These are phyloP conservation scores for Suhomyces panamericanus DNA, from an alignment of 1,139 yeast genomes.

Conservation along the genomic window DNA sequence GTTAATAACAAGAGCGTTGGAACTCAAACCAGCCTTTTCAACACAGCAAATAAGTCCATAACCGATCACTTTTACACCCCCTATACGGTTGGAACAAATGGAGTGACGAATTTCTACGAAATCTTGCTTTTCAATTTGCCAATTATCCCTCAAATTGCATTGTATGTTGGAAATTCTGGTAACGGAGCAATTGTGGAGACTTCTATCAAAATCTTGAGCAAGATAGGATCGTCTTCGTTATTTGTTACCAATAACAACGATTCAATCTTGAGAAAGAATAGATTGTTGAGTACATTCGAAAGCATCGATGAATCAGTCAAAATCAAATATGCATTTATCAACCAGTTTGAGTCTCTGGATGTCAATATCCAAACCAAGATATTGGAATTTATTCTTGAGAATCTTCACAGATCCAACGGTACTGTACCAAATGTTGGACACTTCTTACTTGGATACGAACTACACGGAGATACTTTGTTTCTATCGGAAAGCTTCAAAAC, in stretches of 20 bases:
- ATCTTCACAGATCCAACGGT: conserved; percentile 42
- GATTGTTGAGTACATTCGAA: conserved; percentile 70
- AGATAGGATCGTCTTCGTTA: conserved; percentile 50
- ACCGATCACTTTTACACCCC: conserved; percentile 56
- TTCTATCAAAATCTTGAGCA: conserved; percentile 55
- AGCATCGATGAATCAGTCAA: conserved; percentile 71
- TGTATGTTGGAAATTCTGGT: conserved; percentile 64
- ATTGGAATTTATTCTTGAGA: conserved; percentile 56
- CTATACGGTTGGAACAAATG: conserved; percentile 57
- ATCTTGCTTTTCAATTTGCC: conserved; percentile 68
- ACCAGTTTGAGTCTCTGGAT: conserved; percentile 56
- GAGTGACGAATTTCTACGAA: conserved; percentile 65
- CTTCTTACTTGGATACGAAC: conserved; percentile 68
- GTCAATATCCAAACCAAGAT: conserved; percentile 54
- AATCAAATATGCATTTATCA: conserved; percentile 70
- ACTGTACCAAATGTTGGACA: conserved; percentile 62
- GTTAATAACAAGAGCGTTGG: conserved; percentile 1
- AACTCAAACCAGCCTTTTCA: conserved; percentile 7
- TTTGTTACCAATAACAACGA: conserved; percentile 43
- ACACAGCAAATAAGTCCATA: conserved; percentile 29
- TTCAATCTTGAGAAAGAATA: conserved; percentile 51
- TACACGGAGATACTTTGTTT: conserved; percentile 34
- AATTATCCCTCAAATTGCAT: conserved; percentile 65
- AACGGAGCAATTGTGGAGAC: conserved; percentile 45
- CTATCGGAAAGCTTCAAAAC: conserved; percentile 13